A percentile compares a stretch with the other conserved stretches of the same genome.
These are phyloP conservation scores for Pseudoperonospora humuli DNA, from an alignment of 352 stramenopile genomes.

Conservation along the genomic window DNA sequence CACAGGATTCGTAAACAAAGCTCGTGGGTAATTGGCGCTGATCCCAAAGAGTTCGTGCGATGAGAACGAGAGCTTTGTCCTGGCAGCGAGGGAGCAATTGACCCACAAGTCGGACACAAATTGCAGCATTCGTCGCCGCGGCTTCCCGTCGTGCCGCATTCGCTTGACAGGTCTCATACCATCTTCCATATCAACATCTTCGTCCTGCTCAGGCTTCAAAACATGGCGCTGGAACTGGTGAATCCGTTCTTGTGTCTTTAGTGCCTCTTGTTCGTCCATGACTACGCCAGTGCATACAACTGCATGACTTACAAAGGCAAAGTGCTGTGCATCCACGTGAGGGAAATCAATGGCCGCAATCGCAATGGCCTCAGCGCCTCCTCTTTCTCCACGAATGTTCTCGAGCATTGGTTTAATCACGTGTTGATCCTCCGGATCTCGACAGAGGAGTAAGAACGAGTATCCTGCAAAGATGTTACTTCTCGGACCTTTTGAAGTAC, in stretches of 20 bases:
- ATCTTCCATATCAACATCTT: conserved; percentile 2
- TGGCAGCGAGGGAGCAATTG: conserved; percentile 46
- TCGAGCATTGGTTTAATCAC: conserved; percentile 35
- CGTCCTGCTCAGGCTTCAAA: background rate
- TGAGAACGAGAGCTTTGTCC: conserved; percentile 37
- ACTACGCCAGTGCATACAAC: conserved; percentile 50
- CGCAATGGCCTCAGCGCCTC: conserved; percentile 36
- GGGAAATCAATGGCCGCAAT: conserved; percentile 43
- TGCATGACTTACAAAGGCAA: conserved; percentile 57
- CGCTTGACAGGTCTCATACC: conserved; percentile 13
- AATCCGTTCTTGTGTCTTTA: conserved; percentile 26
- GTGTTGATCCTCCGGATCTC: conserved; percentile 35
- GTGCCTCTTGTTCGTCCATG: conserved; percentile 23
- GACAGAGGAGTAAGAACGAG: conserved; percentile 54
- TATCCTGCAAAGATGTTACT: conserved; percentile 32
- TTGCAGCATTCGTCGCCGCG: conserved; percentile 28
- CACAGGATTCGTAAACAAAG: conserved; percentile 37
- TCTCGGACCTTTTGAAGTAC: conserved; percentile 1
- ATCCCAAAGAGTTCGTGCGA: conserved; percentile 42
- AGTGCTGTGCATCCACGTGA: conserved; percentile 38
- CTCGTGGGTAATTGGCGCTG: conserved; percentile 30
- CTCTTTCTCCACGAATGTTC: conserved; percentile 22
- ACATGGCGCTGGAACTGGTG: conserved; percentile 15
- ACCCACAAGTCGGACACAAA: conserved; percentile 73
- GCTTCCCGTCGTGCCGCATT: conserved; percentile 10